Evolutionary conservation across 148 eudicot genomes (phyloP), one percentile per base, ranked within the genome.

Genomic region (Beta vulgaris): DNA sequence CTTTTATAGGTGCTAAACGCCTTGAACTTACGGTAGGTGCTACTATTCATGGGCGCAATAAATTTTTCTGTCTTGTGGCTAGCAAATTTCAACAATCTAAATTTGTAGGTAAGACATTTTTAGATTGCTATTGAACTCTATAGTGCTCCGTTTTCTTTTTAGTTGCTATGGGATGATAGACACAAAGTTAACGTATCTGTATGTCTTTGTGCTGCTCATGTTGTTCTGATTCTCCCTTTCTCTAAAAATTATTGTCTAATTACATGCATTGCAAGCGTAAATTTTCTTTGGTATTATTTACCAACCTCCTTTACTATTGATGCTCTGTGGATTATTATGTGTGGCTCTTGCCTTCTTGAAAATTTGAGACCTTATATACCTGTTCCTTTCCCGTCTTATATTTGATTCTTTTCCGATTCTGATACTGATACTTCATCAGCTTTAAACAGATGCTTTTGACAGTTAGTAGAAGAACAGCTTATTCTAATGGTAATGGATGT

Each of bases 31-130:
- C 79, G 11, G 13, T 69, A n/a, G 82, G 82, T 71, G 79, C 71
- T 69, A 39, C 66, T 34, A 34, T 55, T 39, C 79, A 70, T 58
- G 88, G 86, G 28, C 83, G 79, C 48, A 82, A 73, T 60, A 86
- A 87, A 78, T 79, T 87, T 76, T 79, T 84, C 62, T 81, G 83
- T 34, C 78, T 77, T 55, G 58, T 80, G 77, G 82, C 89, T 66
- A 71, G 78, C 78, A 88, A 84, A 79, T 26, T 69, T 32, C 83
- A 77, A 72, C 25, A 79, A 59, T 76, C 85, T 61, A 86, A 88
- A 61, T 74, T 49, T 70, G 74, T 71, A 68, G 82, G 91, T 84
- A 73, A 79, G 82, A 49, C 62, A 53, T 37, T 68, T 25, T 44
- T 61, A 46, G 29, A 35, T 16, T 49, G 29, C 43, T 43, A 67